These are phyloP conservation scores for Crithidia bombi DNA, from an alignment of 208 protist genomes.

Conservation along the genomic window DNA sequence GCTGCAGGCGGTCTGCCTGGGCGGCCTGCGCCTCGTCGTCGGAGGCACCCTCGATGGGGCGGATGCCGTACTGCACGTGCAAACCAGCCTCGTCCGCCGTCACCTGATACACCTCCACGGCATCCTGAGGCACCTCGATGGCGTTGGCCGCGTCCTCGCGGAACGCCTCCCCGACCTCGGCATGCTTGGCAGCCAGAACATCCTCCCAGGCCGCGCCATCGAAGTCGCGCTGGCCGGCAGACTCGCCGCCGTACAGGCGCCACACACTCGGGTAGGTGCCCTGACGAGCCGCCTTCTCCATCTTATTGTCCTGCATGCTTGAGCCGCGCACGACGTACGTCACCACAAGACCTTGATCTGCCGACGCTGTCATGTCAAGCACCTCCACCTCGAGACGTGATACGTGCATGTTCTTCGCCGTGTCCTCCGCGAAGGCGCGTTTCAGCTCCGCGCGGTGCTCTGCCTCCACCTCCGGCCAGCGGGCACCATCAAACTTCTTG, in stretches of 20 bases:
- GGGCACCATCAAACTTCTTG: slow-evolving; percentile 37
- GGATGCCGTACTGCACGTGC: slow-evolving; percentile 37
- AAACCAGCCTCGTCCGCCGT: slow-evolving; percentile 31
- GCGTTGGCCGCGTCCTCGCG: slow-evolving; percentile 38
- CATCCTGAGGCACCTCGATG: slow-evolving; percentile 24
- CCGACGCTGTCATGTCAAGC: slow-evolving; percentile 19
- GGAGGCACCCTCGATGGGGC: slow-evolving; percentile 29
- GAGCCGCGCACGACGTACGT: slow-evolving; percentile 31
- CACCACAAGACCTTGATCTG: slow-evolving; percentile 20
- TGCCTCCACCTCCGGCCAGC: slow-evolving; percentile 32
- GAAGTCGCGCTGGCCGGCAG: slow-evolving; percentile 43
- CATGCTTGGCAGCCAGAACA: slow-evolving; percentile 36
- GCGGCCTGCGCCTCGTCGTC: slow-evolving; percentile 26
- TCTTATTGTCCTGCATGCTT: slow-evolving; percentile 28
- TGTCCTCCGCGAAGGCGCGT: slow-evolving; percentile 43
- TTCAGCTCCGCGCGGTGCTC: slow-evolving; percentile 33
- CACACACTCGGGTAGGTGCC: slow-evolving; percentile 43
- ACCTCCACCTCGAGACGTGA: slow-evolving; percentile 44
- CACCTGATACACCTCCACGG: slow-evolving; percentile 33
- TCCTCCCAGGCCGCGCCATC: slow-evolving; percentile 60
- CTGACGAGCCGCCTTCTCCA: slow-evolving; percentile 24
- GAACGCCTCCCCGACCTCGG: slow-evolving; percentile 42
- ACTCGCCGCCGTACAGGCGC: slow-evolving; percentile 43
- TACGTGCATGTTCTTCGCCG: slow-evolving; percentile 38
- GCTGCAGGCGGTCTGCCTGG: slow-evolving; percentile 29